Base-by-base conservation (phyloP, 345 rosid species). In the Hypericum androsaemum region DNA sequence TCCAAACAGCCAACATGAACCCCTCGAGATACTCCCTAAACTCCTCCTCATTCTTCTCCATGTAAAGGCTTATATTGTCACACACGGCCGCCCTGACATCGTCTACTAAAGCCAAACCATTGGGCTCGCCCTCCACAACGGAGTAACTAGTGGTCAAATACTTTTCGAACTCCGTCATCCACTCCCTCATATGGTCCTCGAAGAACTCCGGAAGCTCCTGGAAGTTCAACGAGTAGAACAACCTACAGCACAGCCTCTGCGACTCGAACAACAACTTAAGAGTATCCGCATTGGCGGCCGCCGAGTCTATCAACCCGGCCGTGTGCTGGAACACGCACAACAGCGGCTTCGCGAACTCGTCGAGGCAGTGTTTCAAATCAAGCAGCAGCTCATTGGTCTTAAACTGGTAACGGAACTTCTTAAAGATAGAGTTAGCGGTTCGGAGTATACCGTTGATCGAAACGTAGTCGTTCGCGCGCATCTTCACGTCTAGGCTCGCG, bases 31-130 rank as follows among this genome's bases (percentile, higher is more conserved):
- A 85, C 5, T 66, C 76, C 65, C 78, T 69, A 60, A 92, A 92
- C 60, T 92, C 98, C 60, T 92, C 96, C 70, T 88, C 98, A 48
- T 85, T 78, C 67, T 88, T 88, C 86, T 88, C 95, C 88, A 88
- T 88, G 41, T 92, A 92, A 16, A 85, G 84, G 68, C 81, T 88
- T 49, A 92, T 88, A 71, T 85, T 92, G 71, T 92, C 98, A 60
- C 96, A 87, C n/a, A 92, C 86, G 1, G 96, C 94, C 7, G 96
- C 73, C 37, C 94, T 76, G 50, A 88, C 88, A 46, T 72, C 84
- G 52, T 92, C 96, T 10, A 83, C 86, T 37, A 80, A 63, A 0
- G 67, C 62, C 0, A 75, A 58, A 10, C 96, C 98, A 47, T 72
- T 78, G 0, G 71, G 54, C 22, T 61, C 68, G 59, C 65, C 63